These are phyloP conservation scores for Histomonas meleagridis DNA, from an alignment of 208 protist genomes.

Conservation along the genomic window DNA sequence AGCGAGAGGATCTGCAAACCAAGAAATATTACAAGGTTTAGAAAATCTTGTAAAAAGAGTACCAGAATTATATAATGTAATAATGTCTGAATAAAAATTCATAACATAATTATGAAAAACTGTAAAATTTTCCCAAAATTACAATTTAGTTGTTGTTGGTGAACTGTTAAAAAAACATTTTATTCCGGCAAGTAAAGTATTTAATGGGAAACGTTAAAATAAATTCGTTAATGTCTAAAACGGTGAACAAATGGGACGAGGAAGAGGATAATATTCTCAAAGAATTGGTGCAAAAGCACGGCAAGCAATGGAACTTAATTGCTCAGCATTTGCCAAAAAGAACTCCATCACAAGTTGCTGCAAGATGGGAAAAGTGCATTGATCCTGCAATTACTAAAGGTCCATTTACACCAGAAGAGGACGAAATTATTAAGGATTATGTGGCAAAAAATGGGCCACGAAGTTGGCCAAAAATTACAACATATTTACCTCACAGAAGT, in stretches of 20 bases:
- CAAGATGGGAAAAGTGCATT: constrained; percentile 27
- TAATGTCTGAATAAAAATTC: too few relatives aligned
- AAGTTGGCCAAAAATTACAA: background rate
- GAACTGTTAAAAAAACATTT: too few relatives aligned
- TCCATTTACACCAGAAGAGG: constrained; percentile 4
- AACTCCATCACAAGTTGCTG: background rate
- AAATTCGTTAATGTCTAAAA: background rate
- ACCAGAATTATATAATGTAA: too few relatives aligned
- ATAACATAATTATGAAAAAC: too few relatives aligned
- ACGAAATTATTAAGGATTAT: background rate
- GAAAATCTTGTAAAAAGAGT: too few relatives aligned
- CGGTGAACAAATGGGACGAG: background rate
- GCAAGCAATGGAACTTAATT: background rate
- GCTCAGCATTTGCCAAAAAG: background rate
- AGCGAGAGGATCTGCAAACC: too few relatives aligned
- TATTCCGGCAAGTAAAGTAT: background rate
- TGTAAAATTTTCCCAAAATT: too few relatives aligned
- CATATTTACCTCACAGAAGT: background rate
- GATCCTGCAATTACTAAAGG: background rate
- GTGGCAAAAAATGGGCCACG: background rate
- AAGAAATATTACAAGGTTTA: too few relatives aligned
- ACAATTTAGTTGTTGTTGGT: too few relatives aligned
- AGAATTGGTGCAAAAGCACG: background rate
- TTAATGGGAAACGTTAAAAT: background rate
- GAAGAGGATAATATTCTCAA: background rate